A percentile compares a stretch with the other conserved stretches of the same genome.
Evolutionary conservation across 306 rosid genomes (phyloP).

Genomic region (Elaeagnus macrophylla): DNA sequence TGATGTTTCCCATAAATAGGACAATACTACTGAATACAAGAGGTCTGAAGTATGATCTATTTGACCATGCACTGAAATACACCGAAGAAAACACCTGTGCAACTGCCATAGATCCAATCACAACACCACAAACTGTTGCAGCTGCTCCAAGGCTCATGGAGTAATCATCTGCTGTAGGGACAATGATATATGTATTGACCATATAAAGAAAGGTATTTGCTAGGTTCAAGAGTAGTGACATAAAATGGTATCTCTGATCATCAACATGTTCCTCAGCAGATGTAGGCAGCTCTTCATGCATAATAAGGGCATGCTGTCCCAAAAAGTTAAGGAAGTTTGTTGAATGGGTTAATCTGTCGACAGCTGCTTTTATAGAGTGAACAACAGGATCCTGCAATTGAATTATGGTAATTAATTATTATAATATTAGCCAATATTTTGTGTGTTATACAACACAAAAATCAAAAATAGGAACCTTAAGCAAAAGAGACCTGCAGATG

Average conservation of each 20-base stretch:
- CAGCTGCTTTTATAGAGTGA: slow-evolving; percentile 76
- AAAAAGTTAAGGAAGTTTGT: slow-evolving; percentile 90
- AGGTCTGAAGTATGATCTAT: slow-evolving; percentile 88
- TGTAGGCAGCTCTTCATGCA: slow-evolving; percentile 83
- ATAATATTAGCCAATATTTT: slow-evolving; percentile 10
- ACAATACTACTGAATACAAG: slow-evolving; percentile 87
- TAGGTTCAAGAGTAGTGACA: slow-evolving; percentile 83
- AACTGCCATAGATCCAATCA: slow-evolving; percentile 97
- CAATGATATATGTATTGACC: slow-evolving; percentile 97
- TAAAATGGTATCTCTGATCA: slow-evolving; percentile 66
- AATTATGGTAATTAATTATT: slow-evolving; percentile 14
- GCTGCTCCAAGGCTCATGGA: slow-evolving; percentile 96
- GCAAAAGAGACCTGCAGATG: slow-evolving; percentile 71
- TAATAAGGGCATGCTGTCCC: slow-evolving; percentile 95
- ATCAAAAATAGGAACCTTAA: background rate
- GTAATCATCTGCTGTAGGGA: slow-evolving; percentile 99
- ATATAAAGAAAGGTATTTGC: slow-evolving; percentile 91
- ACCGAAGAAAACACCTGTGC: slow-evolving; percentile 97
- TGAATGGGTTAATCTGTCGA: slow-evolving; percentile 76
- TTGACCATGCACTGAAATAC: slow-evolving; percentile 99
- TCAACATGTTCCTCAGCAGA: slow-evolving; percentile 57
- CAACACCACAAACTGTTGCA: slow-evolving; percentile 94
- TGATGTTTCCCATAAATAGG: slow-evolving; percentile 63
- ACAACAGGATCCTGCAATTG: slow-evolving; percentile 81
- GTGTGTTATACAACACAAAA: background rate